Evolutionary conservation across 202 grass and related monocot species (phyloP).

Genomic region (Dendrocalamus latiflorus): DNA sequence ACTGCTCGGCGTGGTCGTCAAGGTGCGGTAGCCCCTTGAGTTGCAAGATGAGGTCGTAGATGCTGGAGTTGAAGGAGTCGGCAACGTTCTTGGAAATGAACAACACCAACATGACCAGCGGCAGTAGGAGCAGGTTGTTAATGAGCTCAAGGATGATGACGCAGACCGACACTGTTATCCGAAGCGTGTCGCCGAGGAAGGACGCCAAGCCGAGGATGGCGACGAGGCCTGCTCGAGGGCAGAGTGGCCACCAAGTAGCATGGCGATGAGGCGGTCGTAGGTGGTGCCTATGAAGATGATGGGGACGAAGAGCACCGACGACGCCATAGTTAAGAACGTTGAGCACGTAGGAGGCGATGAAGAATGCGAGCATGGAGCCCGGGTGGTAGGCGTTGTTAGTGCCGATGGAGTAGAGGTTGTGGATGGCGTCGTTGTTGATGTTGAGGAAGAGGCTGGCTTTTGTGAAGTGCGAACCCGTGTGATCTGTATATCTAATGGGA

Average conservation of each 20-base stretch:
- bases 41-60: conserved; percentile 14
- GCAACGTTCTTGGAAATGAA: conserved; percentile 81
- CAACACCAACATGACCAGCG: conserved; percentile 81
- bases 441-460: conserved; percentile 73
- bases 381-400: conserved; percentile 69
- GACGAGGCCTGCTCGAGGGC: conserved; percentile 83
- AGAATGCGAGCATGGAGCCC: conserved; percentile 60
- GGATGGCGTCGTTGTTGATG: conserved; percentile 85
- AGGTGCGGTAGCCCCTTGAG: too few relatives aligned
- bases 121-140: conserved; percentile 87
- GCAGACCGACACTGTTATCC: conserved; percentile 79
- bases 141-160: conserved; percentile 80
- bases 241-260: conserved; percentile 46
- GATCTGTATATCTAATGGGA: too few relatives aligned
- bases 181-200: conserved; percentile 85
- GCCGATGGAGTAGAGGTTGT: conserved; percentile 70
- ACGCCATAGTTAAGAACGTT: conserved; percentile 89
- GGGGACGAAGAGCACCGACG: conserved; percentile 74
- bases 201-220: conserved; percentile 80
- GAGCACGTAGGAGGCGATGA: conserved; percentile 61
- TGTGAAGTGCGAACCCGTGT: too few relatives aligned
- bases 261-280: conserved; percentile 64
- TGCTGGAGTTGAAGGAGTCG: conserved; percentile 82
- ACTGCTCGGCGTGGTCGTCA: too few relatives aligned
- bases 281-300: conserved; percentile 87